Conservation (phyloP, 352 stramenopile genomes). For the Globisporangium nunn region DNA sequence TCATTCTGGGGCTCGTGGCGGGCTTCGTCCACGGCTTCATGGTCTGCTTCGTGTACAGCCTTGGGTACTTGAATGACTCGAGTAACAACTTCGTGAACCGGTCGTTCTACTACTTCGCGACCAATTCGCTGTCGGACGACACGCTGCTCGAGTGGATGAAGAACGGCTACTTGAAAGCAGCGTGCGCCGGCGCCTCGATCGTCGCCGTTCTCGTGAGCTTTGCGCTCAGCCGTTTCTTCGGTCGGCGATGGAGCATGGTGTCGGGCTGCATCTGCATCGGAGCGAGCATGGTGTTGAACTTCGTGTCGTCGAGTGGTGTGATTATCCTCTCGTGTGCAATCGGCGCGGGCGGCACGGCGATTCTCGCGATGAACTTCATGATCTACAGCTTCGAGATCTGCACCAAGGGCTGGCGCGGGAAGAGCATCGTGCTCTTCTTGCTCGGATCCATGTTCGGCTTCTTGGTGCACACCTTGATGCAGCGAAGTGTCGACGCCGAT, state of each 20-base stretch:
- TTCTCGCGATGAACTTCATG: constrained; percentile 69
- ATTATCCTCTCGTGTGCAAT: constrained; percentile 50
- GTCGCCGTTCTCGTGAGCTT: constrained; percentile 42
- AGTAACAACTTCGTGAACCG: constrained; percentile 68
- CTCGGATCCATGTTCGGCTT: constrained; percentile 67
- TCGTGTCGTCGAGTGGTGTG: constrained; percentile 39
- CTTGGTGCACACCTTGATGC: constrained; percentile 52
- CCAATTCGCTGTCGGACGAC: constrained; percentile 21
- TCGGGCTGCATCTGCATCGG: constrained; percentile 45
- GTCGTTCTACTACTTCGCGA: constrained; percentile 70
- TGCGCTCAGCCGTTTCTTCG: constrained; percentile 48
- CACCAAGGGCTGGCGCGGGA: constrained; percentile 82
- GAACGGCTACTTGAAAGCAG: constrained; percentile 48
- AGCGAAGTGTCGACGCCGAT: constrained; percentile 41
- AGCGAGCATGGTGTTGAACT: constrained; percentile 48
- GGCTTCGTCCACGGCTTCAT: constrained; percentile 79
- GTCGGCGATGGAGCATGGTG: constrained; percentile 53
- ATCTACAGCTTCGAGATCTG: constrained; percentile 85
- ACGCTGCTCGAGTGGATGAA: constrained; percentile 40
- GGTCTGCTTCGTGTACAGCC: constrained; percentile 51
- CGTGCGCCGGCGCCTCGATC: constrained; percentile 44
- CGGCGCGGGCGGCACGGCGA: constrained; percentile 46
- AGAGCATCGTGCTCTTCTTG: constrained; percentile 76
- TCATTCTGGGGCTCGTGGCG: constrained; percentile 64
- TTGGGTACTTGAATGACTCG: constrained; percentile 73